Evolutionary conservation across 106 monocot species (phyloP).

Genomic region (Dendrobium chrysotoxum): DNA sequence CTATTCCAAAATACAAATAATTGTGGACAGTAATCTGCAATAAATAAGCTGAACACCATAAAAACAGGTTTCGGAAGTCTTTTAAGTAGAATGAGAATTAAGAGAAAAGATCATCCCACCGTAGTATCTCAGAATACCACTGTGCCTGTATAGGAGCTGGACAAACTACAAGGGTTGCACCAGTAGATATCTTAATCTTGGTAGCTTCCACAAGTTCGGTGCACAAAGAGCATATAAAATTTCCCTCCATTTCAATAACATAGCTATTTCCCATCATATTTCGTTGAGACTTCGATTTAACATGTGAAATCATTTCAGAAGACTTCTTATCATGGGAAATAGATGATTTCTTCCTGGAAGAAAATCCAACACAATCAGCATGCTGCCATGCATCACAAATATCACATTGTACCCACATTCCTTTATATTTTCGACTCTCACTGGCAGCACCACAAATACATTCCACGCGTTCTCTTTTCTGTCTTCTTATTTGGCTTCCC

Average conservation of each 20-base stretch:
- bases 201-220: constrained; percentile 72
- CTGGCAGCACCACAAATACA: constrained; percentile 91
- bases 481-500: constrained; percentile 45
- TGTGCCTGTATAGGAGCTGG: constrained; percentile 85
- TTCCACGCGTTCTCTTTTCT: constrained; percentile 83
- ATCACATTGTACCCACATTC: constrained; percentile 98
- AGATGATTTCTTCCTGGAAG: constrained; percentile 38
- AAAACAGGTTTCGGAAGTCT: not conserved
- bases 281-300: constrained; percentile 15
- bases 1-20: not conserved
- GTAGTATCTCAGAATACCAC: constrained; percentile 88
- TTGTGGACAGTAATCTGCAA: not conserved
- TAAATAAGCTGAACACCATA: not conserved
- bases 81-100: not conserved
- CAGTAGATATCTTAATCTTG: constrained; percentile 32
- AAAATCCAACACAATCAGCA: constrained; percentile 85
- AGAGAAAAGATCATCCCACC: constrained; percentile 32
- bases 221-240: constrained; percentile 60
- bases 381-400: constrained; percentile 99
- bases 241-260: constrained; percentile 52
- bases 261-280: constrained; percentile 22
- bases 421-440: constrained; percentile 61
- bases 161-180: constrained; percentile 88
- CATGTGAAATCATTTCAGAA: constrained; percentile 1
- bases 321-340: constrained; percentile 15